Percentiles rank a stretch among this genome's conserved stretches.
phyloP scores from a whole-genome alignment of 1,139 yeast genomes.

The Yamadazyma triangularis region DNA sequence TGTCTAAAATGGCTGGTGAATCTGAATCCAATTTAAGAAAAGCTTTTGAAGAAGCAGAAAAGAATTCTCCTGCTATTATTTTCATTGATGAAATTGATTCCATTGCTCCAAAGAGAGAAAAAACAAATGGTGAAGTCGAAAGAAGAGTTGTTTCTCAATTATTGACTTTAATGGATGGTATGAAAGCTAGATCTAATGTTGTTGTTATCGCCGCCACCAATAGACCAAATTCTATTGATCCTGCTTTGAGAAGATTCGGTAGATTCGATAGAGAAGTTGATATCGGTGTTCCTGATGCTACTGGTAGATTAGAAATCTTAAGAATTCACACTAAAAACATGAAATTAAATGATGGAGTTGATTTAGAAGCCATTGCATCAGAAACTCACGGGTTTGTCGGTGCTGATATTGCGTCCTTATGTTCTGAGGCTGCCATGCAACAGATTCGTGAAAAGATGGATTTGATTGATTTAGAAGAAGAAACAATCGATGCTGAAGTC shows the following conservation, averaged over 20 bases:
- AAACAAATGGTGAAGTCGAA: constrained; percentile 96
- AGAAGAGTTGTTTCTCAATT: constrained; percentile 98
- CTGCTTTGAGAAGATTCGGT: constrained; percentile 97
- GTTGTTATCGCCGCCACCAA: constrained; percentile 90
- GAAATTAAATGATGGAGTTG: constrained; percentile 94
- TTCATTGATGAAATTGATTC: constrained; percentile 98
- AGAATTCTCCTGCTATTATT: constrained; percentile 94
- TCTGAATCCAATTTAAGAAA: constrained; percentile 95
- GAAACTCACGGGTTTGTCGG: constrained; percentile 98
- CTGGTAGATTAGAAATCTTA: constrained; percentile 94
- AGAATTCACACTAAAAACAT: constrained; percentile 87
- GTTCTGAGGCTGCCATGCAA: constrained; percentile 94
- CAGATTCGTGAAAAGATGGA: constrained; percentile 99
- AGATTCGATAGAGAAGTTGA: constrained; percentile 99
- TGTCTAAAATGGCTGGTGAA: constrained; percentile 99
- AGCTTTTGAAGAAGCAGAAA: constrained; percentile 99
- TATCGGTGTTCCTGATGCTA: constrained; percentile 98
- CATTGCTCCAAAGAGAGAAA: constrained; percentile 99
- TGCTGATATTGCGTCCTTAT: constrained; percentile 74
- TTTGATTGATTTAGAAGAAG: constrained; percentile 93
- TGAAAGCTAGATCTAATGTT: constrained; percentile 96
- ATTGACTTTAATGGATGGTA: constrained; percentile 97
- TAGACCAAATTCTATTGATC: constrained; percentile 97
- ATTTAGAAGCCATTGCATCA: constrained; percentile 76
- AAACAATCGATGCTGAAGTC: constrained; percentile 95